Evolutionary conservation across 768 basidiomycete species (phyloP).

Genomic region (Suillus clintonianus): DNA sequence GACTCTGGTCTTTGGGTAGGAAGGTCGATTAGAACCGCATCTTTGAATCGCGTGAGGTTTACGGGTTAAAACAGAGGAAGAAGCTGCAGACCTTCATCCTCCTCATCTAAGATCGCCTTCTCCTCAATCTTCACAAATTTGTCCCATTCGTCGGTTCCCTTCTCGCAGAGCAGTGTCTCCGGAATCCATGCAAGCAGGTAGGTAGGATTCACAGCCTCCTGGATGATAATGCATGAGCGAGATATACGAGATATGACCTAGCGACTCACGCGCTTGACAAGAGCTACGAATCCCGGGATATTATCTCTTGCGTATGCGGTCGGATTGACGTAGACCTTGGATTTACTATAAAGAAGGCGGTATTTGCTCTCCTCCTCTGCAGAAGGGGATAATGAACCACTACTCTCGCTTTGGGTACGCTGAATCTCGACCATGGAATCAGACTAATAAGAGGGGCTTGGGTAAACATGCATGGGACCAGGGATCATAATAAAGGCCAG

Average conservation of each 20-base stretch:
- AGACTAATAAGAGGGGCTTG: slow-evolving; percentile 30
- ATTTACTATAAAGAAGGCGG: slow-evolving; percentile 85
- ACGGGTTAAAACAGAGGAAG: slow-evolving; percentile 7
- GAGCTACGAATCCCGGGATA: slow-evolving; percentile 88
- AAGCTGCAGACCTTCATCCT: slow-evolving; percentile 64
- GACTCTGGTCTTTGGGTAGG: slow-evolving; percentile 84
- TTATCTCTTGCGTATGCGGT: slow-evolving; percentile 91
- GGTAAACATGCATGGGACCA: not conserved
- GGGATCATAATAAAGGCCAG: slow-evolving; percentile 7
- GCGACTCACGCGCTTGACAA: slow-evolving; percentile 80
- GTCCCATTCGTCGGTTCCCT: slow-evolving; percentile 82
- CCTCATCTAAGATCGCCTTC: slow-evolving; percentile 55
- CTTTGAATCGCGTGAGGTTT: slow-evolving; percentile 36
- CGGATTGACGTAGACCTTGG: slow-evolving; percentile 94
- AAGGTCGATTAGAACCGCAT: slow-evolving; percentile 83
- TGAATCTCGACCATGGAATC: slow-evolving; percentile 80
- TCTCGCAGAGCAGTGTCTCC: slow-evolving; percentile 79
- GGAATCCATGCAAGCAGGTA: slow-evolving; percentile 95
- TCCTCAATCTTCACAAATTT: slow-evolving; percentile 89
- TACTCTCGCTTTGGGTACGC: slow-evolving; percentile 30
- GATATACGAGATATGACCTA: slow-evolving; percentile 8
- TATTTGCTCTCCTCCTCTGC: slow-evolving; percentile 60
- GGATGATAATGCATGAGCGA: slow-evolving; percentile 13
- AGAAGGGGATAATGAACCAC: slow-evolving; percentile 8
- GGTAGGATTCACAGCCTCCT: slow-evolving; percentile 76